Base-by-base conservation (phyloP, 495 filamentous ascomycete species). In the Thermothielavioides terrestris region DNA sequence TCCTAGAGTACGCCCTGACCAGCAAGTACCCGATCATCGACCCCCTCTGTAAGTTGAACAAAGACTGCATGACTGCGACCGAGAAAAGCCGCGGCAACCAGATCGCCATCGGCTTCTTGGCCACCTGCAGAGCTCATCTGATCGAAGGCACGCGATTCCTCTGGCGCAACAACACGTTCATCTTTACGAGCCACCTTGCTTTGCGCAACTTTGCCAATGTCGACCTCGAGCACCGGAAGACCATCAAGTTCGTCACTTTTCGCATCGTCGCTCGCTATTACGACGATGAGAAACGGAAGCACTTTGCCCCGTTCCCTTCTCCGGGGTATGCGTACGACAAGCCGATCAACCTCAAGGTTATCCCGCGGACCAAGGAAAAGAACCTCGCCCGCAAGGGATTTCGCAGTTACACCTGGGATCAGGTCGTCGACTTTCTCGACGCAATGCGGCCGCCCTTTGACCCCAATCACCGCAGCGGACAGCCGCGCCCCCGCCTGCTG, bases 221-320 rank as follows among this genome's bases (percentile, higher is more conserved):
- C 23, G 51, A 58, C 30, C 20, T 63, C 3, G 35, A 52, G 14
- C 61, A 57, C 36, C 71, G 73, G 34, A 50, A 51, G 12, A 40
- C 55, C 7, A 60, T 76, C 47, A 64, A 63, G 41, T 53, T 68
- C 17, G 55, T 72, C 46, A 74, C 56, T 12, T 44, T 76, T n/a
- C 68, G 73, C 6, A 59, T 75, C 40, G 68, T 73, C 43, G 70
- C 72, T 3, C 60, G 52, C 22, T 76, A 70, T 50, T 76, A 75
- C 42, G 71, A 72, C 22, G 69, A 74, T n/a, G 62, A 64, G 38
- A 59, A 64, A 2, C 61, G 63, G 11, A 57, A 49, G 23, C 62
- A 62, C 31, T 50, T 63, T 3, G 53, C 48, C 11, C 56, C 60
- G 17, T 52, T 54, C 12, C 48, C 53, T 11, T 34, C 53, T 5